Base-by-base conservation (phyloP, 2,329 filamentous ascomycete species). In the Cercospora brassicicola region DNA sequence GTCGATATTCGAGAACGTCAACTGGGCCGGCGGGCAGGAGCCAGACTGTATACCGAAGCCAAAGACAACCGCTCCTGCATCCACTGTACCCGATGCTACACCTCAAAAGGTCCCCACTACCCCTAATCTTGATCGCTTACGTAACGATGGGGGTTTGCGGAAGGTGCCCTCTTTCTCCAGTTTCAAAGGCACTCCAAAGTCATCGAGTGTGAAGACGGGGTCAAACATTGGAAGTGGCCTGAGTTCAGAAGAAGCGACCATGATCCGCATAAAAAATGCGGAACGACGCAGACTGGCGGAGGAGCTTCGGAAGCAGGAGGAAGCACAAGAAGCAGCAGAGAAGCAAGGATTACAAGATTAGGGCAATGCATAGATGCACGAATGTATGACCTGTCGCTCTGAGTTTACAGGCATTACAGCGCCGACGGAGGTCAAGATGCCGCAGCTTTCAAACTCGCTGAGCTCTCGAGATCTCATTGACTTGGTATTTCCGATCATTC, bases 21-120 rank as follows among this genome's bases (percentile, higher is more conserved):
- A 77, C 53, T 88, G 87, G 87, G 85, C 84, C 3, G 81, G 79
- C 33, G 82, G 82, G 20, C 84, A 81, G 67, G 83, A 86, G 65
- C 85, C 86, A 5, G 85, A 87, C 28, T 76, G 67, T 59, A 71
- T 78, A 28, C 75, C 76, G 4, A 76, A 75, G 66, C 60, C 53
- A 9, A 65, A 65, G 28, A 31, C 53, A 15, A 57, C 20, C 26
- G 18, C 39, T 36, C 26, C 51, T 23, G 15, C 33, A 7, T 20
- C 42, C 20, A 18, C 20, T 23, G 56, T 5, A 8, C 33, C 57
- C 20, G 30, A 30, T 31, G 30, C 7, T 33, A 56, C 62, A 8
- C 62, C 62, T 18, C 48, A 31, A 15, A 56, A 30, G 20, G 31
- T 18, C 15, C 39, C 63, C 9, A 9, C 39, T 5, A 60, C 63